Evolutionary conservation across 2,329 filamentous ascomycete genomes (phyloP), one percentile per base, ranked within the genome.

Genomic region (Diaporthe humulicola): DNA sequence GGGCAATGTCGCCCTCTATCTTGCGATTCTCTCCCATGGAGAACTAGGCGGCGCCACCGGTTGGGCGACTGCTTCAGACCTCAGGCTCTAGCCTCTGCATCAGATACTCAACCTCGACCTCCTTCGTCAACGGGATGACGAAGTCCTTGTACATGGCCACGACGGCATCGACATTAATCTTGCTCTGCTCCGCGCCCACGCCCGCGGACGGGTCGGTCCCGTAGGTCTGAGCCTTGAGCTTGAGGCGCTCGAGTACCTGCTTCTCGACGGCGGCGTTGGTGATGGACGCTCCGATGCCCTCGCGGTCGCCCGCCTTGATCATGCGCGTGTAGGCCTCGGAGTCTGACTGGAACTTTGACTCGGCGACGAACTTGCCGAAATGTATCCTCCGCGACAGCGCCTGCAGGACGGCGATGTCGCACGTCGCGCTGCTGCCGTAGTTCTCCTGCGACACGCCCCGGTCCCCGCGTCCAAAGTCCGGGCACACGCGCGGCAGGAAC

Each of bases 301-400:
- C 87, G 8, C 94, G 89, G 83, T 99, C 96, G 76, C 88, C 92
- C 1, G 91, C 93, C 83, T 93, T 92, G 86, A 99, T 98, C 84
- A 98, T 85, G 77, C 88, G 88, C 8, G 94, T 96, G 83, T 96
- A 99, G 77, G 87, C 90, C 79, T 96, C 94, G 40, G 92, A 90
- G 79, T 98, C 94, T 61, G 93, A 93, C 79, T 90, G 90, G 85
- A 98, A 99, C 86, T 99, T 99, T 75, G 93, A 93, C 88, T 99
- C 97, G 57, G 97, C 97, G 12, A 99, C 97, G 81, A 98, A 98
- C 86, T 98, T 99, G 79, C 97, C 97, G 86, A 98, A 99, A 85
- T 99, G 97, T 79, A 99, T 97, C 73, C 97, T 89, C 56, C 96
- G 90, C 52, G 95, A 97, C 61, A 99, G 86, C 4, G 97, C 94